Evolutionary conservation across 441 rosid genomes (phyloP).

Genomic region (Dalechampia spathulata): DNA sequence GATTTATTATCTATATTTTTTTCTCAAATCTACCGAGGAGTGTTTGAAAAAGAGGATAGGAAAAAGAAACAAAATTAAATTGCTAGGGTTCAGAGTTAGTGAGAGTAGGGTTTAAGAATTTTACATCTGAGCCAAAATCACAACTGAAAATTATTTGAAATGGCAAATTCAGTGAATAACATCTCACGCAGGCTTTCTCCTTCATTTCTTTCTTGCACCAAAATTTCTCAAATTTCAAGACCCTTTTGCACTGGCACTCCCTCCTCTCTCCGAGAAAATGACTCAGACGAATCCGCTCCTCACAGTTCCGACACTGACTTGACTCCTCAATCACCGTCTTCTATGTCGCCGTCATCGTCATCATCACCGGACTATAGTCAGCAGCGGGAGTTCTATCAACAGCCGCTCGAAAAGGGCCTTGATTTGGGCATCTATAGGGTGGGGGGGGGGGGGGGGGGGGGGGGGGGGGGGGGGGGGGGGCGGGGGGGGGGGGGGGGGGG

Average conservation of each 20-base stretch:
- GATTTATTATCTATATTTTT: no score
- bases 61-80: no score
- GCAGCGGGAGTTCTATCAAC: slow-evolving; percentile 30
- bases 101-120: slow-evolving; percentile 16
- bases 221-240: slow-evolving; percentile 24
- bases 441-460: no score
- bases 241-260: slow-evolving; percentile 37
- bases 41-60: no score
- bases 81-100: no score
- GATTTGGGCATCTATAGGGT: slow-evolving; percentile 83
- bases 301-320: slow-evolving; percentile 26
- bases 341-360: slow-evolving; percentile 9
- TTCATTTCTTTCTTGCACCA: slow-evolving; percentile 35
- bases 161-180: slow-evolving; percentile 17
- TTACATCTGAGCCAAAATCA: no score
- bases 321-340: not conserved
- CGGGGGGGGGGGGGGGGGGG: no score
- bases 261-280: slow-evolving; percentile 28
- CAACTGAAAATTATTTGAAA: no score
- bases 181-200: slow-evolving; percentile 40
- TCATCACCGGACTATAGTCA: slow-evolving; percentile 15
- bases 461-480: no score
- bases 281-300: slow-evolving; percentile 23
- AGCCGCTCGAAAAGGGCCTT: slow-evolving; percentile 66
- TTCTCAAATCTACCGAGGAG: no score